A percentile compares a stretch with the other conserved stretches of the same genome.
Evolutionary conservation across 1,139 yeast species (phyloP).

Genomic region (Geotrichum europaeum): DNA sequence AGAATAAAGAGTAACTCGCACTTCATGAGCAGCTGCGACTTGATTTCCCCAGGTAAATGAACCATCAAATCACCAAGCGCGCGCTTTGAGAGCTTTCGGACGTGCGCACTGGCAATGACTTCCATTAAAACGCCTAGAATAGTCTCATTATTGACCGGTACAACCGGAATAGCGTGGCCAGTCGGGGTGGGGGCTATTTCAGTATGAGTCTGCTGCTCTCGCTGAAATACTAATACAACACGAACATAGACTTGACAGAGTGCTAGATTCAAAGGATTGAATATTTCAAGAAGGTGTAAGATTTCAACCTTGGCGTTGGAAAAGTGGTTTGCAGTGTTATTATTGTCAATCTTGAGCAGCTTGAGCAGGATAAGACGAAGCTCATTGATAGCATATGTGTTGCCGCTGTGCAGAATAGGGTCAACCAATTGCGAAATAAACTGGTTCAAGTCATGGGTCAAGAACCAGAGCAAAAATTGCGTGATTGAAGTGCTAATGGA

Average conservation of each 20-base stretch:
- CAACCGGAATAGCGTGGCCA: not conserved
- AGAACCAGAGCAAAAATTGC: conserved; percentile 20
- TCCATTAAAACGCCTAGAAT: conserved; percentile 4
- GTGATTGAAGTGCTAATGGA: conserved; percentile 14
- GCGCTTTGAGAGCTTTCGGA: not conserved
- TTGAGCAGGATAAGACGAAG: conserved; percentile 18
- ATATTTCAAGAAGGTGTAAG: conserved; percentile 21
- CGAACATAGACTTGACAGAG: conserved; percentile 46
- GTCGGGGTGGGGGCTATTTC: not conserved
- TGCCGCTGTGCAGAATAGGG: conserved; percentile 23
- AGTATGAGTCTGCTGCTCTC: not conserved
- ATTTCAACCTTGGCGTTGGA: conserved; percentile 20
- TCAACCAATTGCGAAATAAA: conserved; percentile 22
- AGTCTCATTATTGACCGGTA: not conserved
- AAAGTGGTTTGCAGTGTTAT: not conserved
- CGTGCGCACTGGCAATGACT: conserved; percentile 8
- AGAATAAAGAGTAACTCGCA: conserved; percentile 43
- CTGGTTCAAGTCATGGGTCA: conserved; percentile 18
- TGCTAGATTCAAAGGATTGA: conserved; percentile 52
- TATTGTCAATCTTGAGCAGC: conserved; percentile 15
- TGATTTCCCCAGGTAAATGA: conserved; percentile 32
- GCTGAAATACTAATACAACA: conserved; percentile 17
- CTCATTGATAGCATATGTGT: conserved; percentile 16
- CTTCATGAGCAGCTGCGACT: conserved; percentile 34
- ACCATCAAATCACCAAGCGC: conserved; percentile 39